A percentile compares a stretch with the other conserved stretches of the same genome.
These are phyloP conservation scores for Castanea mollissima DNA, from an alignment of 306 rosid species.

Conservation along the genomic window DNA sequence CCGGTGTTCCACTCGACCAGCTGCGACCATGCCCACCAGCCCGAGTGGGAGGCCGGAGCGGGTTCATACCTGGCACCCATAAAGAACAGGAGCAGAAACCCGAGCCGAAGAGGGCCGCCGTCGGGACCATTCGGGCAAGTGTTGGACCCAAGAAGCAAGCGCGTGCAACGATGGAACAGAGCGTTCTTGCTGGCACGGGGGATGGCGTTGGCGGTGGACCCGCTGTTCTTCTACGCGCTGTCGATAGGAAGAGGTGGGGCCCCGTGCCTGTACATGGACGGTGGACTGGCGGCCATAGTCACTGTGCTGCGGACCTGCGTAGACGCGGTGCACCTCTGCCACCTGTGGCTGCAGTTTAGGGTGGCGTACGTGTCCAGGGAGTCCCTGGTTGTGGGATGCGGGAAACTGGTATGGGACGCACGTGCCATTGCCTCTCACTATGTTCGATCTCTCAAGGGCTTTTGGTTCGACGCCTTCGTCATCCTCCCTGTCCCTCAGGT, in stretches of 20 bases:
- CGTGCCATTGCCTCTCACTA: conserved; percentile 78
- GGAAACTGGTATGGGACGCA: conserved; percentile 96
- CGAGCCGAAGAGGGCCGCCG: neutral
- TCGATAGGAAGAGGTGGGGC: conserved; percentile 80
- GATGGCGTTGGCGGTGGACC: conserved; percentile 83
- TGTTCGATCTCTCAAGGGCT: conserved; percentile 63
- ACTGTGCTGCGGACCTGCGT: conserved; percentile 66
- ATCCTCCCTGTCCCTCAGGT: conserved; percentile 95
- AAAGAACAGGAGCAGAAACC: conserved; percentile 36
- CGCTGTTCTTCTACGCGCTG: conserved; percentile 84
- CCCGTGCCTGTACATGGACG: conserved; percentile 96
- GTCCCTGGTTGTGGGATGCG: conserved; percentile 89
- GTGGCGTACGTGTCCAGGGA: conserved; percentile 86
- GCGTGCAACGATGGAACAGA: conserved; percentile 82
- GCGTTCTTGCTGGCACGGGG: conserved; percentile 81
- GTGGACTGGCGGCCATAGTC: conserved; percentile 66
- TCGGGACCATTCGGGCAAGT: conserved; percentile 52
- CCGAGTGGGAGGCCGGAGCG: conserved; percentile 91
- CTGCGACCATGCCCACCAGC: conserved; percentile 68
- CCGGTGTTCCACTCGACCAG: conserved; percentile 94
- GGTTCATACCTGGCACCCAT: conserved; percentile 81
- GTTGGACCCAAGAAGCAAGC: conserved; percentile 82
- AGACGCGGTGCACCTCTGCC: conserved; percentile 72
- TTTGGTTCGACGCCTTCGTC: conserved; percentile 93
- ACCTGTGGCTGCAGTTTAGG: conserved; percentile 85